Conservation (phyloP, 2,329 filamentous ascomycete genomes). For the Paracamarosporium sp. region DNA sequence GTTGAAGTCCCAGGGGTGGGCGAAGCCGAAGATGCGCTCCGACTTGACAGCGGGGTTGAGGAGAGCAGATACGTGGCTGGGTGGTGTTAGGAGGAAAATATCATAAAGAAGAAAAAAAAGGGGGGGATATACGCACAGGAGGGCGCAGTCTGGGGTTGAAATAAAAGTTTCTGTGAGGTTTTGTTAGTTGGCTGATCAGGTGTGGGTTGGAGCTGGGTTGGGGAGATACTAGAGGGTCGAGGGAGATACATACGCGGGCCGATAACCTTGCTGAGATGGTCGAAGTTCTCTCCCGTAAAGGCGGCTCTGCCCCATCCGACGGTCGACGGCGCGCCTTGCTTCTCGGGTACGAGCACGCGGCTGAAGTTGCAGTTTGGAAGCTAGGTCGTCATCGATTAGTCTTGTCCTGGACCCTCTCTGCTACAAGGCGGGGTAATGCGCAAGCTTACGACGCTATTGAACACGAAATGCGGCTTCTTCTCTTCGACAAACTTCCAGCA, state of each 20-base stretch:
- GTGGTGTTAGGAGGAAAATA: too few species aligned
- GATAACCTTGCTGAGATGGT: slow-evolving; percentile 55
- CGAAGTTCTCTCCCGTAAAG: slow-evolving; percentile 43
- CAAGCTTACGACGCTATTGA: slow-evolving; percentile 46
- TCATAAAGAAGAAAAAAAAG: slow-evolving; percentile 32
- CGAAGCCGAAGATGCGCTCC: slow-evolving; percentile 64
- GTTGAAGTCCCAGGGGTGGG: slow-evolving; percentile 56
- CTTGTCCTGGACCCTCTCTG: too few species aligned
- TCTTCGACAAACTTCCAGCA: slow-evolving; percentile 56
- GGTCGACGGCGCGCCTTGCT: slow-evolving; percentile 41
- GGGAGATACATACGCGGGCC: slow-evolving; percentile 19
- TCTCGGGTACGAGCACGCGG: slow-evolving; percentile 39
- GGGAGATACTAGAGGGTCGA: background rate
- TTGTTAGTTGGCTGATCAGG: too few species aligned
- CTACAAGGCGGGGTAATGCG: background rate
- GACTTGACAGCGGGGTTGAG: slow-evolving; percentile 53
- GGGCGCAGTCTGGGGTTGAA: slow-evolving; percentile 43
- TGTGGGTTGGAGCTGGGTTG: background rate
- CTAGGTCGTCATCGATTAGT: slow-evolving; percentile 11
- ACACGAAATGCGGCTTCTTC: slow-evolving; percentile 52
- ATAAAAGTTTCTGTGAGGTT: slow-evolving; percentile 37
- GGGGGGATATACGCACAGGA: slow-evolving; percentile 61
- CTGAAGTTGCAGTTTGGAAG: slow-evolving; percentile 47
- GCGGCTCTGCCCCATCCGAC: slow-evolving; percentile 31
- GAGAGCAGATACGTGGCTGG: slow-evolving; percentile 57